phyloP scores from a whole-genome alignment of 495 filamentous ascomycete species.

The Tuber umbilicatum region DNA sequence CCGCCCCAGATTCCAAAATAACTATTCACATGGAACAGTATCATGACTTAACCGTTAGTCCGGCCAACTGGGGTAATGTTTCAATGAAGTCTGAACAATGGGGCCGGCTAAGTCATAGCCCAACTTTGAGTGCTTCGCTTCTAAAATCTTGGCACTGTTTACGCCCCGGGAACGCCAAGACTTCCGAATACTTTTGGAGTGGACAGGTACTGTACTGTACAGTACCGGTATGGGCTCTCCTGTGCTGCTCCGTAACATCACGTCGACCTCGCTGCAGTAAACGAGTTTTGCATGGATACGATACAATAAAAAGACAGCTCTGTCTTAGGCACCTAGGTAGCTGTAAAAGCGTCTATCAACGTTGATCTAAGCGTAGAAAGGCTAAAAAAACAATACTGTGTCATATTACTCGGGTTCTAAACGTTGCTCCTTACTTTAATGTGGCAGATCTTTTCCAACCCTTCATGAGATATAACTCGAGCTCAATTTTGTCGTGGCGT shows the following conservation, averaged over 20 bases:
- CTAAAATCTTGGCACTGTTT: background rate
- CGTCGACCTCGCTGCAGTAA: background rate
- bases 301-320: background rate
- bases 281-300: background rate
- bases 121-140: background rate
- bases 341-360: background rate
- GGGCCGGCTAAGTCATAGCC: background rate
- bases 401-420: background rate
- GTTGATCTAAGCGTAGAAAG: background rate
- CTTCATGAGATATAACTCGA: conserved; percentile 4
- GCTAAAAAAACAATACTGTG: background rate
- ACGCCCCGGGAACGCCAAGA: background rate
- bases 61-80: background rate
- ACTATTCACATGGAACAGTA: background rate
- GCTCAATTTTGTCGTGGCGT: background rate
- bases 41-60: background rate
- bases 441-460: background rate
- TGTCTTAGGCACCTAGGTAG: background rate
- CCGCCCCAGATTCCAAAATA: background rate
- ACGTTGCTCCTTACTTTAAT: background rate
- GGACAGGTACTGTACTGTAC: background rate
- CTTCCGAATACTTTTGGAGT: background rate
- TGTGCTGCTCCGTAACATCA: background rate
- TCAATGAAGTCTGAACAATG: background rate
- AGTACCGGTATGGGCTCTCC: no score